Evolutionary conservation across 495 filamentous ascomycete species (phyloP).

Genomic region (Emericellopsis terricola): DNA sequence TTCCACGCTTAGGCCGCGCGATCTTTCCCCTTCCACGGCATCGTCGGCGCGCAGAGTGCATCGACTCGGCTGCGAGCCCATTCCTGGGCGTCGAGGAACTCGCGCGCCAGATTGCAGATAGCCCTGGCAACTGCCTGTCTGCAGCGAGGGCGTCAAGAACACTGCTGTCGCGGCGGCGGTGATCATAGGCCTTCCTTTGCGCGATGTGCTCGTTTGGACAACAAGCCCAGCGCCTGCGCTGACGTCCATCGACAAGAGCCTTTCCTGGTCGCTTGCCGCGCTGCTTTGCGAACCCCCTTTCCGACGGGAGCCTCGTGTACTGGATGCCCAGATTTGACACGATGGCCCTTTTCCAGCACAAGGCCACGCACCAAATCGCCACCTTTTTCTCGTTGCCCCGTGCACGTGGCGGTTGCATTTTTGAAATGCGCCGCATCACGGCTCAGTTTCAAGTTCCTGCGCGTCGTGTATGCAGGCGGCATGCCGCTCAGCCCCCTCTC

Average conservation of each 20-base stretch:
- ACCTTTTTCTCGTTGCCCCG: constrained; percentile 31
- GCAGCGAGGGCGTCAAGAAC: constrained; percentile 27
- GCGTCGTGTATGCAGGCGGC: constrained; percentile 10
- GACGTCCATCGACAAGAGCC: constrained; percentile 5
- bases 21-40: constrained; percentile 26
- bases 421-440: constrained; percentile 21
- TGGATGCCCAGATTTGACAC: constrained; percentile 33
- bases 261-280: constrained; percentile 11
- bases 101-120: constrained; percentile 20
- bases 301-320: constrained; percentile 23
- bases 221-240: constrained; percentile 6
- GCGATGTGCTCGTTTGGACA: constrained; percentile 15
- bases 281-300: constrained; percentile 21
- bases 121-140: constrained; percentile 35
- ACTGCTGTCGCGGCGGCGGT: constrained; percentile 42
- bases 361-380: constrained; percentile 23
- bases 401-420: constrained; percentile 30
- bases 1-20: constrained; percentile 28
- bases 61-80: constrained; percentile 26
- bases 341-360: constrained; percentile 21
- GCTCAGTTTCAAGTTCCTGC: constrained; percentile 16
- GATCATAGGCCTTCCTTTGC: constrained; percentile 32
- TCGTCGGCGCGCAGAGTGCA: constrained; percentile 32
- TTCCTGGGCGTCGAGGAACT: constrained; percentile 24
- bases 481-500: constrained; percentile 17